Base-by-base conservation (phyloP, 2,329 filamentous ascomycete species). In the Aureobasidium subglaciale region DNA sequence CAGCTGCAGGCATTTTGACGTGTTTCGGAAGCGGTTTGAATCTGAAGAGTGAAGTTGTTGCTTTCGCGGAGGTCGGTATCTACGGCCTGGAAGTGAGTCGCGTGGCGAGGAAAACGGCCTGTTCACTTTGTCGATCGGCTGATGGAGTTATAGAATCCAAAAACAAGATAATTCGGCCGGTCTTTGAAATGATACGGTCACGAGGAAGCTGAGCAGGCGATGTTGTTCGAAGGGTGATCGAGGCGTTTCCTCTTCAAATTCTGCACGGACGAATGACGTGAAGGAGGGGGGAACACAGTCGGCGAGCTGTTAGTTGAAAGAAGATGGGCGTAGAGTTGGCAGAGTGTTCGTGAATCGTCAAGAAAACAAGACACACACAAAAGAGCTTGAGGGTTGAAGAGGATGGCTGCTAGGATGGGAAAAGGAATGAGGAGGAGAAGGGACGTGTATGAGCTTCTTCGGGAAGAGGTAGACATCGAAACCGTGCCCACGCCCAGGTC, bases 171-270 rank as follows among this genome's bases (percentile, higher is more conserved):
- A 30, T 30, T 29, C 16, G 34, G 48, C 8, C 9, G 24, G 22
- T 52, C 38, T 43, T 32, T 24, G 24, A 22, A 16, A 43, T 27
- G 38, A 22, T 5, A 24, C 7, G 38, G 50, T 54, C 50, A 54
- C 50, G 50, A 54, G 50, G 37, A 42, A 35, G 35, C 16, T 24
- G 49, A 43, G 37, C 27, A 43, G 38, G 16, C 24, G 49, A 53
- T 53, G 49, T 2, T 53, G 49, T 41, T 24, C 16, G 25, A 37
- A 53, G 48, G 35, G 32, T 24, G 45, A 24, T 20, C 32, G 46
- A 34, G 46, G 48, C 48, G 48, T 53, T 53, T 41, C 48, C 48
- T 29, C 11, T 53, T 41, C 34, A 53, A 53, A 40, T 53, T 53
- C 37, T 53, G 48, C 48, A 53, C 35, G 37, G 37, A 41, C 37